Base-by-base conservation (phyloP, 2,329 filamentous ascomycete species). In the Xylaria sp. region DNA sequence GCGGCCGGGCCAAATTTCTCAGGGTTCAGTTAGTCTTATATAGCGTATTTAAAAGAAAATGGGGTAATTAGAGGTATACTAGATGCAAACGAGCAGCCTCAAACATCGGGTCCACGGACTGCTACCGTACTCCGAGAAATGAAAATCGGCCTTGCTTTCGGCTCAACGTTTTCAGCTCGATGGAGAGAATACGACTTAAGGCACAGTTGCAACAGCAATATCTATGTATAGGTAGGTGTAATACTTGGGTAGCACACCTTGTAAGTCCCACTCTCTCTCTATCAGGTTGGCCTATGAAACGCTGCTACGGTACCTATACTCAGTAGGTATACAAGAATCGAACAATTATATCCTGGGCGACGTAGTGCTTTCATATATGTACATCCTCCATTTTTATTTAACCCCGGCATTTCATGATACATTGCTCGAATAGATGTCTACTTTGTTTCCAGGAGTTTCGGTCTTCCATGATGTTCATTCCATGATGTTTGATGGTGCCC, bases 121-220 rank as follows among this genome's bases (percentile, higher is more conserved):
- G 29, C 60, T 33, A 50, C 60, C 29, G 17, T 42, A 10, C 33
- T n/a, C n/a, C n/a, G n/a, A n/a, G 17, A 36, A 53, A 47, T 25
- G n/a, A 44, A 20, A 42, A 42, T 50, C 58, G 58, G 58, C 47
- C 45, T 44, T 61, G 58, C 36, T 53, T 61, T 53, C 61, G 53
- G 61, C 53, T 38, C 27, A 25, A 47, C n/a, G 61, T 42, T 47
- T 58, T 59, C 61, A 59, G 61, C 61, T 58, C 27, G 53, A 53
- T 58, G 36, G 36, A 36, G 54, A 45, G 53, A 58, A 31, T 7
- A 42, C 62, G 39, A 65, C n/a, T n/a, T 44, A 44, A 33, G 36
- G n/a, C 22, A 50, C 31, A n/a, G 50, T 57, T 63, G 27, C 60
- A 56, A 61, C 38, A 25, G 20, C 33, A 42, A 38, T 11, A 36